Base-by-base conservation (phyloP, 2,329 filamentous ascomycete genomes). In the Domatiomyces globalis region DNA sequence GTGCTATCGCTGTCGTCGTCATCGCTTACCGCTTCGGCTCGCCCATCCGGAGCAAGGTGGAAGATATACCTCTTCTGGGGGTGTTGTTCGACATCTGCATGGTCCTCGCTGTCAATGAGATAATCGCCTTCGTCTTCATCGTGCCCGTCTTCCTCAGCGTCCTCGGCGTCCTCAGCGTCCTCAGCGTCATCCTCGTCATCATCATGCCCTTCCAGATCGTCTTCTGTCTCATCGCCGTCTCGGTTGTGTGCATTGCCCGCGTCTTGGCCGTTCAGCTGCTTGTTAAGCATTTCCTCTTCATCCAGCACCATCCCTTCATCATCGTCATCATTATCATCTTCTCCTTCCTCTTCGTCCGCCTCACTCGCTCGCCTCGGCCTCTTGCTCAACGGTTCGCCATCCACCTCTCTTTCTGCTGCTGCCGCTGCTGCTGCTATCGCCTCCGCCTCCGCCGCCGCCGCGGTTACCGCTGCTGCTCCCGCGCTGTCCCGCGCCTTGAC, bases 381-480 rank as follows among this genome's bases (percentile, higher is more conserved):
- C 56, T 52, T 61, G 54, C 20, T 45, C 54, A 47, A 5, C 22
- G 45, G 36, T 29, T 43, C 17, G 10, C 17, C 44, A 36, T 51
- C 45, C 8, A 36, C 48, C 27, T 42, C 45, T 20, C 45, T 52
- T 57, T 57, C 12, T 54, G 55, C 51, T 60, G 60, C 53, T 59
- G 29, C 8, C 29, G 29, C 29, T 12, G 48, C 54, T 60, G 60
- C 56, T 46, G 48, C 48, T 52, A 54, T 58, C 49, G 54, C 54
- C 4, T 58, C 54, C 50, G 63, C 58, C 25, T 51, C 9, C 51
- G 52, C 12, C 50, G 49, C 15, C 9, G 52, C 57, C 9, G 52
- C 57, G 12, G 46, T 53, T 81, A 79, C 56, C 76, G 73, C 63
- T 84, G 73, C 63, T 10, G 69, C 64, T 17, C 71, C 49, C 27